Base-by-base conservation (phyloP, 768 basidiomycete species). In the Cyclocybe cylindracea region DNA sequence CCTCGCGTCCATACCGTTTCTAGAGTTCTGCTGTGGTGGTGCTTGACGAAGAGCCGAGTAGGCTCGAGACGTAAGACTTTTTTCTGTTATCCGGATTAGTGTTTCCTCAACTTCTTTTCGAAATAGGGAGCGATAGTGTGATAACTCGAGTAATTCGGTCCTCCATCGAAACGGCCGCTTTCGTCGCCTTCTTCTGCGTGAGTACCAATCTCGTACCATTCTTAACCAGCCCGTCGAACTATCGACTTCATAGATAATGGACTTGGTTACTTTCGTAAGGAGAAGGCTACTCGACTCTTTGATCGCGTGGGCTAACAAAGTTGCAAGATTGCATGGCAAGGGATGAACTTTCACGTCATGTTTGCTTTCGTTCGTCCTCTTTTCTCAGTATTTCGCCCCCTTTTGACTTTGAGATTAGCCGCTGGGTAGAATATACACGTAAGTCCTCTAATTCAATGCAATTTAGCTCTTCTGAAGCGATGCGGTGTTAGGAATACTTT, bases 161-260 rank as follows among this genome's bases (percentile, higher is more conserved):
- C 2, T 64, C 68, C 4, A 53, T 68, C 31, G 68, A 70, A 49
- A 68, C 65, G 19, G 66, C 66, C 4, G 61, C 66, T 6, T 51
- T 70, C 11, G 68, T 65, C 5, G 60, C 62, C 2, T 62, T 67
- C 38, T 70, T 70, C 37, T 68, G 68, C 42, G 68, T 68, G 50
- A 54, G 67, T 61, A 19, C 11, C 19, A 9, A 9, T 29, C 1
- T 36, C 4, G n/a, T 35, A 10, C 41, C 1, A 16, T 29, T 35
- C 16, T 11, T 36, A 9, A 4, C 5, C 11, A 40, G 7, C 11
- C 6, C 13, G 16, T 49, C 35, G 44, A 32, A 29, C 31, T 29
- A 31, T 40, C 11, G 24, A 39, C 32, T 32, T 35, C 31, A 43
- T 47, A 67, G 66, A 59, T 68, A 5, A 66, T 68, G 66, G 66